Conservation (phyloP, 768 basidiomycete genomes). For the Panellus pusillus region DNA sequence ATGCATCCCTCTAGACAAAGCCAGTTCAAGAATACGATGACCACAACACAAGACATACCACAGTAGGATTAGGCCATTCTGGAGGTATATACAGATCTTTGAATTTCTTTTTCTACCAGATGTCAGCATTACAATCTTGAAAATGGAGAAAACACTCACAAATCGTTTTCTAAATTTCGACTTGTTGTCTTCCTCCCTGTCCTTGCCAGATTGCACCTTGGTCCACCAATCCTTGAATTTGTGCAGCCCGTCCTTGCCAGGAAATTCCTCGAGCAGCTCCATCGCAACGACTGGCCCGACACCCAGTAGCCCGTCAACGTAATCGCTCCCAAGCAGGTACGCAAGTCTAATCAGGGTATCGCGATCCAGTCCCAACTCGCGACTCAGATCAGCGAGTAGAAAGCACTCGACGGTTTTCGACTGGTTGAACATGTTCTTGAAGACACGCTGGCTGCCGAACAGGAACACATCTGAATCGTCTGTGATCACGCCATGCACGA, state of each 20-base stretch:
- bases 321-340: conserved; percentile 95
- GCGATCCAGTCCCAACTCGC: conserved; percentile 85
- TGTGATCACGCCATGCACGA: conserved; percentile 97
- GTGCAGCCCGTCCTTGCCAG: conserved; percentile 78
- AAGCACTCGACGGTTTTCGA: conserved; percentile 99
- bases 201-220: conserved; percentile 88
- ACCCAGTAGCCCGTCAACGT: conserved; percentile 88
- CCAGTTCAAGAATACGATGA: not conserved
- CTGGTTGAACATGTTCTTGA: conserved; percentile 99
- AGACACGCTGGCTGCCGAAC: conserved; percentile 93
- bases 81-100: conserved; percentile 74
- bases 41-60: conserved; percentile 51
- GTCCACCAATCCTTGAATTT: conserved; percentile 95
- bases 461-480: conserved; percentile 99
- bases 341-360: conserved; percentile 87
- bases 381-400: conserved; percentile 74
- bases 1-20: conserved; percentile 74
- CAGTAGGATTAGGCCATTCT: conserved; percentile 92
- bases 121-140: not conserved
- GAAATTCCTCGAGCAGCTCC: conserved; percentile 93
- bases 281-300: conserved; percentile 96
- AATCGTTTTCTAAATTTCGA: conserved; percentile 83
- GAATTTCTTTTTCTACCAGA: conserved; percentile 80
- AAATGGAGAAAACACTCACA: conserved; percentile 45
- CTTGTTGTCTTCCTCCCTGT: conserved; percentile 68